Evolutionary conservation across 225 moss, liverwort and hornwort genomes (phyloP), one percentile per base, ranked within the genome.

Genomic region (Climacium dendroides): DNA sequence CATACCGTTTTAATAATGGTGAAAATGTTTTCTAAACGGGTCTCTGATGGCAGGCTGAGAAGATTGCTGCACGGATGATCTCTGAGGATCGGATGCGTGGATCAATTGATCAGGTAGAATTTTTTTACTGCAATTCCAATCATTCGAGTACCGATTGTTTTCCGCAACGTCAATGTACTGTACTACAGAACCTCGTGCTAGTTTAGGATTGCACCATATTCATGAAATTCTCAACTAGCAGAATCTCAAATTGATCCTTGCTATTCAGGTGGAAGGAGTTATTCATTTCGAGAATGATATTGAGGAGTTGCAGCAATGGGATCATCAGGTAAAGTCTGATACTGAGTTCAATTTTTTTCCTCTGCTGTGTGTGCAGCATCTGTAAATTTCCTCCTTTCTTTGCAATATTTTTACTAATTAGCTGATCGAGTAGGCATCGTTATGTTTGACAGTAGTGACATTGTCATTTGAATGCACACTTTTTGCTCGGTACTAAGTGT

Each of bases 11-110:
- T 82, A 28, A 53, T 20, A 26, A 35, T 71, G 73, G 13, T 78
- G 74, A 74, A 54, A 63, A 70, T 81, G 12, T 37, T 90, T 50
- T 30, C n/a, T 73, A 54, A 88, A 65, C 32, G 83, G 57, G 47
- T 88, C 69, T 88, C 59, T 66, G 72, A 78, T 80, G 82, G 64
- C 95, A 98, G 98, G 98, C 98, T 80, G 98, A 99, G 89, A 99
- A 99, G 90, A 99, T 99, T 89, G 98, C 98, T 85, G 98, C 97
- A 12, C 94, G 96, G 53, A 99, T 99, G 98, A 95, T 99, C 41
- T 99, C 97, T n/a, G 98, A 99, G 92, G 98, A 99, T 90, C 97
- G 98, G 13, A 99, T 99, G 98, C 96, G 98, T 80, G 98, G 98
- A 70, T 97, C 98, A 41, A 99, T 99, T 79, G 98, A 99, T 90